These are phyloP conservation scores for Elaeis oleifera DNA, from an alignment of 202 grass and related monocot species.

Conservation along the genomic window DNA sequence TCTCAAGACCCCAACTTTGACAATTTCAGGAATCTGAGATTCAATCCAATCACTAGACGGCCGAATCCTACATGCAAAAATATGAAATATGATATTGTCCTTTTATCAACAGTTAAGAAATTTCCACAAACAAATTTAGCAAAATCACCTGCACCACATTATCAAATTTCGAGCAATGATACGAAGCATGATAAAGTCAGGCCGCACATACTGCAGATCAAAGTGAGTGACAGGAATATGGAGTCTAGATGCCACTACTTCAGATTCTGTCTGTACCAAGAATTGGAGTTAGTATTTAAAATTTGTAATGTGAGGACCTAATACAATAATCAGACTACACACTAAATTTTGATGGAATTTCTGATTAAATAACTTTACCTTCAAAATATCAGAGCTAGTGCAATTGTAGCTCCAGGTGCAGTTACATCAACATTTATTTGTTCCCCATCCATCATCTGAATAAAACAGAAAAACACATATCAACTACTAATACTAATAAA, in stretches of 20 bases:
- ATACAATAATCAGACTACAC: no score
- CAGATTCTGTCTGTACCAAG: slow-evolving; percentile 61
- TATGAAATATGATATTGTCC: slow-evolving; percentile 8
- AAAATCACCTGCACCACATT: slow-evolving; percentile 77
- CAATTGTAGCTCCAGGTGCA: slow-evolving; percentile 95
- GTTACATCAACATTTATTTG: slow-evolving; percentile 97
- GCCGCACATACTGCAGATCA: slow-evolving; percentile 90
- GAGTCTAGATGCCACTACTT: slow-evolving; percentile 75
- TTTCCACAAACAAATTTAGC: slow-evolving; percentile 16
- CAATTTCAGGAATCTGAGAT: slow-evolving; percentile 77
- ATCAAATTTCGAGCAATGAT: slow-evolving; percentile 83
- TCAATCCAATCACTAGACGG: slow-evolving; percentile 70
- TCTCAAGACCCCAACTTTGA: slow-evolving; percentile 52
- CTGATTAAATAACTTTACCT: slow-evolving; percentile 34
- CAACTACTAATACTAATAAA: slow-evolving; percentile 11
- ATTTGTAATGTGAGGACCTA: no score
- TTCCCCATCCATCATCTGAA: slow-evolving; percentile 76
- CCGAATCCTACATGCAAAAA: slow-evolving; percentile 44
- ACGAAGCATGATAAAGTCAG: slow-evolving; percentile 96
- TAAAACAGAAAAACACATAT: slow-evolving; percentile 20
- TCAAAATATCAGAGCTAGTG: slow-evolving; percentile 84
- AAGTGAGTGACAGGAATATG: slow-evolving; percentile 61
- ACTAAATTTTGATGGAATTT: slow-evolving; percentile 6
- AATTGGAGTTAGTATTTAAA: slow-evolving; percentile 1
- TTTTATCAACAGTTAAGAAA: background rate